phyloP scores from a whole-genome alignment of 2,329 filamentous ascomycete genomes.

The Diplodia sapinea region DNA sequence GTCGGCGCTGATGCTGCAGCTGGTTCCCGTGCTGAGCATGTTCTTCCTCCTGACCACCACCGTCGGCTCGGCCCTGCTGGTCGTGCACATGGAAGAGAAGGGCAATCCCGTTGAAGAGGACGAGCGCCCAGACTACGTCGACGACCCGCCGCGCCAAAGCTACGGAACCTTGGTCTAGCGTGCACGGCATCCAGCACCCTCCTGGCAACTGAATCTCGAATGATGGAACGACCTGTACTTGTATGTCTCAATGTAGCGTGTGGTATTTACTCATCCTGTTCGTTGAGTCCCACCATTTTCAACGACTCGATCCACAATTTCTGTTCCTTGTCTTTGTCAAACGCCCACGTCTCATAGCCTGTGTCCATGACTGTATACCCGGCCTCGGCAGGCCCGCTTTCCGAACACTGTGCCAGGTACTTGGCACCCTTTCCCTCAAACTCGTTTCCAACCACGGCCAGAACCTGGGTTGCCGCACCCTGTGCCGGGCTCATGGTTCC shows the following conservation, averaged over 20 bases:
- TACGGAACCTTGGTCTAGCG: slow-evolving; percentile 18
- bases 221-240: neutral
- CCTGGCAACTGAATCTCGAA: neutral
- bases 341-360: slow-evolving; percentile 27
- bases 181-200: neutral
- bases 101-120: slow-evolving; percentile 23
- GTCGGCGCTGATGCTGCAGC: slow-evolving; percentile 79
- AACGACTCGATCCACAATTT: slow-evolving; percentile 33
- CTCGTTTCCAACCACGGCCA: slow-evolving; percentile 37
- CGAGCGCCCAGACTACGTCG: slow-evolving; percentile 10
- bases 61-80: slow-evolving; percentile 85
- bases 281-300: slow-evolving; percentile 35
- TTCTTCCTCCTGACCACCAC: slow-evolving; percentile 90
- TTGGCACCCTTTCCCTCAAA: slow-evolving; percentile 34
- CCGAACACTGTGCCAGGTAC: slow-evolving; percentile 53
- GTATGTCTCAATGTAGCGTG: neutral
- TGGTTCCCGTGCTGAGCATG: slow-evolving; percentile 91
- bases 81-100: slow-evolving; percentile 73
- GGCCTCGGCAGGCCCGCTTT: slow-evolving; percentile 37
- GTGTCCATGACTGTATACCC: slow-evolving; percentile 28
- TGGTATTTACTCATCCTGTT: neutral
- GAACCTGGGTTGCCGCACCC: slow-evolving; percentile 55
- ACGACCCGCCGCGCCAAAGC: slow-evolving; percentile 18
- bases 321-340: slow-evolving; percentile 29
- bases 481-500: slow-evolving; percentile 4